A percentile compares a stretch with the other conserved stretches of the same genome.
phyloP scores from a whole-genome alignment of 1,139 yeast species.

The Yamadazyma taylorii region DNA sequence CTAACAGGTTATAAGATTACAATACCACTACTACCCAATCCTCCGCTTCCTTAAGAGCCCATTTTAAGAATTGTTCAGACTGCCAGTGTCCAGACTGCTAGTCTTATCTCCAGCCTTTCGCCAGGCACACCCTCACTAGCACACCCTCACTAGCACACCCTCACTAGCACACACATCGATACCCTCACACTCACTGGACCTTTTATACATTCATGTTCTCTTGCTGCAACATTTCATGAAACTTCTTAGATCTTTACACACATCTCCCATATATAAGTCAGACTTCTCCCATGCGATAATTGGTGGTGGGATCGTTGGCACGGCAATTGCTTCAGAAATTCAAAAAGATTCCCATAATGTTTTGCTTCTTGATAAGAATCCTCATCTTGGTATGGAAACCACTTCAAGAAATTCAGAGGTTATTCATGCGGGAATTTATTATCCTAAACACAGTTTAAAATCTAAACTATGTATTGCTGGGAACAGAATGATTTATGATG shows the following conservation, averaged over 20 bases:
- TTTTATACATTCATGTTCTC: too few species aligned
- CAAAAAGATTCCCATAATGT: constrained; percentile 48
- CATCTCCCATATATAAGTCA: constrained; percentile 8
- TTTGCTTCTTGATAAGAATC: constrained; percentile 67
- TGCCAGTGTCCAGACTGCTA: too few species aligned
- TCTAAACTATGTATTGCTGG: constrained; percentile 74
- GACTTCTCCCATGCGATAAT: constrained; percentile 80
- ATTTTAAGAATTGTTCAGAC: too few species aligned
- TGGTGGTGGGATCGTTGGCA: constrained; percentile 89
- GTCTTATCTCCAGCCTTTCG: too few species aligned
- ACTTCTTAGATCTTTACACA: constrained; percentile 6
- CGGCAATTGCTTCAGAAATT: constrained; percentile 75
- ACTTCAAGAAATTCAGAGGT: constrained; percentile 89
- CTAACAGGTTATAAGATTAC: too few species aligned
- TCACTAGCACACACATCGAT: too few species aligned
- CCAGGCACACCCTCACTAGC: too few species aligned
- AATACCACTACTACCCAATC: too few species aligned
- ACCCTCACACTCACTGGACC: too few species aligned
- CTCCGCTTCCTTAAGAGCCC: too few species aligned
- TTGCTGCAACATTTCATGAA: background rate
- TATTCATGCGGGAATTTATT: constrained; percentile 87
- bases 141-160: too few species aligned
- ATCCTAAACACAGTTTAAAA: constrained; percentile 67
- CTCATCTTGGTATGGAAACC: constrained; percentile 70
- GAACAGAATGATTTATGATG: constrained; percentile 60